A percentile compares a stretch with the other conserved stretches of the same genome.
Evolutionary conservation across 306 rosid genomes (phyloP).

Genomic region (Albizia julibrissin): DNA sequence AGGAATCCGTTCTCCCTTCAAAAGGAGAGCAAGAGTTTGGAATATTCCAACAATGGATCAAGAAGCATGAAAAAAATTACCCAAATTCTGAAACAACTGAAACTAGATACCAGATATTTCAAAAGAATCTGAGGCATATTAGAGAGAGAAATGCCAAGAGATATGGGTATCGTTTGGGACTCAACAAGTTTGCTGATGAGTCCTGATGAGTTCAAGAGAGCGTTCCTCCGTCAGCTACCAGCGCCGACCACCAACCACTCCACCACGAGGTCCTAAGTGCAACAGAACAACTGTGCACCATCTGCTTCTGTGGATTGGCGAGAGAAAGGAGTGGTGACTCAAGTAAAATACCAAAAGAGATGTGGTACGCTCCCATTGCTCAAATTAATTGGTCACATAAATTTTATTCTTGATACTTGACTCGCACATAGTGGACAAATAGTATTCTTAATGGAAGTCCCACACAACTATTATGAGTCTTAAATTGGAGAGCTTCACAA

Average conservation of each 20-base stretch:
- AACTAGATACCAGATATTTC: constrained; percentile 44
- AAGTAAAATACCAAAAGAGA: constrained; percentile 44
- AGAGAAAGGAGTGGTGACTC: constrained; percentile 49
- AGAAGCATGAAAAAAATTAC: constrained; percentile 43
- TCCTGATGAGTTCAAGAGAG: constrained; percentile 47
- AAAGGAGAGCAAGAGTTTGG: constrained; percentile 34
- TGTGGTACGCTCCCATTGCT: constrained; percentile 30
- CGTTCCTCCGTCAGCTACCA: too few relatives aligned
- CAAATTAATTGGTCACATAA: not conserved
- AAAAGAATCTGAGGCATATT: constrained; percentile 48
- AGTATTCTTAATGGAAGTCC: too few relatives aligned
- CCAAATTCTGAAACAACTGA: constrained; percentile 41
- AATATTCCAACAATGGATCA: constrained; percentile 48
- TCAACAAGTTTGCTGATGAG: constrained; percentile 63
- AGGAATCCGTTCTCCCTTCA: constrained; percentile 14
- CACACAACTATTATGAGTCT: too few relatives aligned
- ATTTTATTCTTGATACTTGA: too few relatives aligned
- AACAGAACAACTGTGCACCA: not conserved
- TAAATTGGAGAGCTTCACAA: too few relatives aligned
- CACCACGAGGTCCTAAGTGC: not conserved
- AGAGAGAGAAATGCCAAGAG: constrained; percentile 38
- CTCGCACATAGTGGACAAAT: too few relatives aligned
- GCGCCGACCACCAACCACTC: not conserved
- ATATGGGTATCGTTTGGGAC: constrained; percentile 31
- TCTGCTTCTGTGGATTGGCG: constrained; percentile 60